Base-by-base conservation (phyloP, 352 stramenopile species). In the Phytophthora multivora region DNA sequence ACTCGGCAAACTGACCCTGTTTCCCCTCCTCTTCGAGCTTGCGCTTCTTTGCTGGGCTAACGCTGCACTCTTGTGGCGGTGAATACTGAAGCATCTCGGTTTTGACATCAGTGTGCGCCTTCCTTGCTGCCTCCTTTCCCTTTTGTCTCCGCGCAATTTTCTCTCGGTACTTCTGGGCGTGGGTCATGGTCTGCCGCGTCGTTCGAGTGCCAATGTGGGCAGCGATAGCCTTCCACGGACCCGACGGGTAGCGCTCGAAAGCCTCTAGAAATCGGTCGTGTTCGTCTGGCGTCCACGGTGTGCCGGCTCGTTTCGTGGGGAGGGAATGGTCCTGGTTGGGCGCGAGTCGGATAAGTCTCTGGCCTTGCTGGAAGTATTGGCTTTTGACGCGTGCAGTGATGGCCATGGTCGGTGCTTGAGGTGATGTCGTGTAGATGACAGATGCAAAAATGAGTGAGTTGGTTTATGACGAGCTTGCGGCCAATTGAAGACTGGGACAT, bases 161-260 rank as follows among this genome's bases (percentile, higher is more conserved):
- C 43, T 80, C 69, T 23, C 71, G 68, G 43, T 77, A 80, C n/a
- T 77, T 80, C 19, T 80, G 68, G 19, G 71, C 71, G 39, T 80
- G 68, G 19, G 71, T 80, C 66, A 79, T 77, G 28, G 73, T 81
- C 47, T 81, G 73, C 4, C 73, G 65, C 19, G 73, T 78, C 21
- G 73, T 79, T 48, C 73, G 70, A 40, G 73, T 80, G 5, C 73
- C 70, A 8, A 85, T 78, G 26, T 70, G 71, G 25, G 71, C 69
- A 11, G 73, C 73, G 28, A 76, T 76, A 30, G 51, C 55, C 45
- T 76, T 76, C 63, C 63, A 73, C 3, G 68, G 68, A n/a, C 68
- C 63, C 4, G 58, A 73, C 5, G 63, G 68, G 55, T 70, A 76
- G 28, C 51, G 60, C 40, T 76, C 67, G 10, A 76, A 53, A 0